Percentiles rank a stretch among this genome's conserved stretches.
Conservation (phyloP, 768 basidiomycete species). For the Termitomyces sp. region DNA sequence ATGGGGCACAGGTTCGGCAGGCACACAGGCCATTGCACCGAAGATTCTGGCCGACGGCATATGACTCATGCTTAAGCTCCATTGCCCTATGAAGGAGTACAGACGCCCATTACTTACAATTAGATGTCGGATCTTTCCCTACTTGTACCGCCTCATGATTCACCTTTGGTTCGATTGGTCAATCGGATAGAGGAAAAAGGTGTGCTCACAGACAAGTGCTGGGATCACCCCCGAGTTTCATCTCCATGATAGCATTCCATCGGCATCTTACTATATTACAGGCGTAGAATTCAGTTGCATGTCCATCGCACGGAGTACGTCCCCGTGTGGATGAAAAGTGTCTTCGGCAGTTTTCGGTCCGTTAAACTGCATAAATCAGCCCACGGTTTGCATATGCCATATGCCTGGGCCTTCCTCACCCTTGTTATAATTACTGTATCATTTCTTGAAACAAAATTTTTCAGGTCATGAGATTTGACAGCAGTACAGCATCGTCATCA, state of each 20-base stretch:
- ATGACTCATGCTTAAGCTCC: neutral
- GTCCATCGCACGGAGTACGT: neutral
- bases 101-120: too few relatives aligned
- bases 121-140: neutral
- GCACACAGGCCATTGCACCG: neutral
- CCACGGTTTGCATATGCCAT: too few relatives aligned
- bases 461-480: too few relatives aligned
- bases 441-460: too few relatives aligned
- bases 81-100: neutral
- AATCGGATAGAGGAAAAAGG: neutral
- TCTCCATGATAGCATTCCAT: neutral
- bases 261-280: neutral
- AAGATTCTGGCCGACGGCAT: neutral
- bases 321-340: neutral
- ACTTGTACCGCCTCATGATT: too few relatives aligned
- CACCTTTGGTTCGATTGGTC: neutral
- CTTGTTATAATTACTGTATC: too few relatives aligned
- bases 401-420: too few relatives aligned
- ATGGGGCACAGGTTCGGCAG: constrained; percentile 5
- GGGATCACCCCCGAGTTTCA: neutral
- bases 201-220: neutral
- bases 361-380: neutral
- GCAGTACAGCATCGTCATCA: too few relatives aligned
- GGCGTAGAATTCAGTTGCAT: neutral
- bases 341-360: neutral